Evolutionary conservation across 1,139 yeast genomes (phyloP), one percentile per base, ranked within the genome.

Genomic region (Zygotorulaspora mrakii): DNA sequence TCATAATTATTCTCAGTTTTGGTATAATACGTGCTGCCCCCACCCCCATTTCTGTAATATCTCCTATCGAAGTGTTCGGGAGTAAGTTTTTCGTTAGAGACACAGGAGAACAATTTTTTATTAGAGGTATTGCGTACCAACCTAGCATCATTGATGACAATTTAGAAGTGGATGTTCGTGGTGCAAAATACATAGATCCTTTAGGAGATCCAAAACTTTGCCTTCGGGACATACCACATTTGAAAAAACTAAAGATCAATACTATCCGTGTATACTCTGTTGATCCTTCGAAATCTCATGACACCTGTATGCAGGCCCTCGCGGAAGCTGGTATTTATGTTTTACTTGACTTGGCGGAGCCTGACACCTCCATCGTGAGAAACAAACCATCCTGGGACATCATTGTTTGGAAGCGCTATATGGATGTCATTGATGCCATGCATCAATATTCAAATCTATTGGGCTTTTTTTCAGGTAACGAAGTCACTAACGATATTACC

Each of bases 331-430:
- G 79, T 1, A 75, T 78, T 22, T 77, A 77, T 46, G 76, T 77
- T 1, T 45, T 77, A 33, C 66, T 73, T 3, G 83, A 77, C 52
- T 64, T 78, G 39, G 64, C 79, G 10, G 81, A 76, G 47, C 82
- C 82, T 1, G 68, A 68, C 31, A 39, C 49, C 5, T 74, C 82
- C 9, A 72, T 77, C 31, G 65, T 67, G 36, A 65, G 82, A 51
- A 67, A 72, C 35, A 42, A 50, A 4, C 82, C 83, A 2, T 48
- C 59, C 11, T 78, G 83, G 74, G 71, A 50, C 57, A 63, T 75
- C 37, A 74, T 77, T 37, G 73, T 87, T 35, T 83, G 79, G 67
- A 74, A 79, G 53, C 72, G 85, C 56, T 81, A 79, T 64, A 73
- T 81, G 41, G 60, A 65, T 5, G 83, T 77, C 1, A 68, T 77